Evolutionary conservation across 2,329 filamentous ascomycete genomes (phyloP), one percentile per base, ranked within the genome.

Genomic region (Cordyceps pruinosa): DNA sequence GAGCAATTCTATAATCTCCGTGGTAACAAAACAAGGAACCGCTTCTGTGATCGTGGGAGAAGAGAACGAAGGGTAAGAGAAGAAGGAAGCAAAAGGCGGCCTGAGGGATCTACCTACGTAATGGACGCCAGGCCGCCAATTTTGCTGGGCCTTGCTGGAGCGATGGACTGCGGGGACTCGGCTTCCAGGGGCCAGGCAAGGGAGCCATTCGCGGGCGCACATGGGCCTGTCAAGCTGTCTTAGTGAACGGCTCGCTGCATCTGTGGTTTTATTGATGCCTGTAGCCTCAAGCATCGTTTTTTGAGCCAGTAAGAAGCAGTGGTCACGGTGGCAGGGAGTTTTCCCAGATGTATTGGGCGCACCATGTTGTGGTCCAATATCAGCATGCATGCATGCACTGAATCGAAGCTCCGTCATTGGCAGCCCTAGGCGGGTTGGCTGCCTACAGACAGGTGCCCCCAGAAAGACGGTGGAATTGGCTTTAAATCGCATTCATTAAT

Each of bases 181-280:
- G 44, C 44, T 41, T 26, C 28, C 28, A 37, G 54, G 54, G 45
- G 13, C 1, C 55, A 28, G 42, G 30, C 13, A n/a, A 26, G 37
- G 21, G 12, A 57, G 32, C 55, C 55, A 57, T 44, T 49, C 46
- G 37, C 55, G 51, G 55, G 28, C 47, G 55, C 55, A 57, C 47
- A 57, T 57, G 55, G 55, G 55, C 55, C 39, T 26, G 8, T 12
- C 5, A 32, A 25, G 44, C 32, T 13, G 44, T 19, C 52, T 56
- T 44, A 48, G 52, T 56, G 52, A 56, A 48, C 44, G 44, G n/a
- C 6, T 10, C 17, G n/a, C 12, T 15, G 19, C 7, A 41, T 3
- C 2, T 37, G 30, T 8, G 10, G 34, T 34, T 46, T 12, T 21
- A 17, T 28, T 13, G 9, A 12, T 1, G 19, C 23, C 13, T 23